A percentile compares a stretch with the other conserved stretches of the same genome.
These are phyloP conservation scores for Paxillus involutus DNA, from an alignment of 768 basidiomycete species.

Conservation along the genomic window DNA sequence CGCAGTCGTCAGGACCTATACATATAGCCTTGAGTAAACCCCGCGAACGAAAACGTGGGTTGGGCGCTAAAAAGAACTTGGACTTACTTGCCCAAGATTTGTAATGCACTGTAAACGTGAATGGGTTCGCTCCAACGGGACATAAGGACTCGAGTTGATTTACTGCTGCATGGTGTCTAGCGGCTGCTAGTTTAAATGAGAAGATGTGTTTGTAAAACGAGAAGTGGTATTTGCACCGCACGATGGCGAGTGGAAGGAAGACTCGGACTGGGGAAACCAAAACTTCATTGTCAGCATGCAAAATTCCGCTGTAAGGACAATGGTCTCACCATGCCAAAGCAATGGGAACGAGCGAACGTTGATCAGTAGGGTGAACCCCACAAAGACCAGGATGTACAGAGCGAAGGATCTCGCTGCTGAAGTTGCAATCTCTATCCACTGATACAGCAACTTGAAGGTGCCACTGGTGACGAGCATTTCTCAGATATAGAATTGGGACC, in stretches of 20 bases:
- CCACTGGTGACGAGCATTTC: not conserved
- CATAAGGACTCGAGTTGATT: constrained; percentile 12
- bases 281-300: not conserved
- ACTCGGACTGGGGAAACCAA: constrained; percentile 3
- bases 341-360: constrained; percentile 13
- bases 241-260: constrained; percentile 10
- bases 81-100: constrained; percentile 17
- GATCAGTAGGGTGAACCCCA: constrained; percentile 9
- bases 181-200: constrained; percentile 5
- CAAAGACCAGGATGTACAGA: not conserved
- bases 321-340: constrained; percentile 13
- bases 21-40: not conserved
- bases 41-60: not conserved
- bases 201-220: constrained; percentile 6
- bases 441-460: not conserved
- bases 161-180: constrained; percentile 11
- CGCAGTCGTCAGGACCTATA: constrained; percentile 17
- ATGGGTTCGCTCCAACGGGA: constrained; percentile 16
- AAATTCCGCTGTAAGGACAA: not conserved
- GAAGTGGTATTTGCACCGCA: constrained; percentile 8
- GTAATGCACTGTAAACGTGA: constrained; percentile 5
- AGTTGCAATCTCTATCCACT: not conserved
- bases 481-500: not conserved
- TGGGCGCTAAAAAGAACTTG: not conserved
- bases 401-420: not conserved